phyloP scores from a whole-genome alignment of 257 asterid genomes.

The Salvia miltiorrhiza region DNA sequence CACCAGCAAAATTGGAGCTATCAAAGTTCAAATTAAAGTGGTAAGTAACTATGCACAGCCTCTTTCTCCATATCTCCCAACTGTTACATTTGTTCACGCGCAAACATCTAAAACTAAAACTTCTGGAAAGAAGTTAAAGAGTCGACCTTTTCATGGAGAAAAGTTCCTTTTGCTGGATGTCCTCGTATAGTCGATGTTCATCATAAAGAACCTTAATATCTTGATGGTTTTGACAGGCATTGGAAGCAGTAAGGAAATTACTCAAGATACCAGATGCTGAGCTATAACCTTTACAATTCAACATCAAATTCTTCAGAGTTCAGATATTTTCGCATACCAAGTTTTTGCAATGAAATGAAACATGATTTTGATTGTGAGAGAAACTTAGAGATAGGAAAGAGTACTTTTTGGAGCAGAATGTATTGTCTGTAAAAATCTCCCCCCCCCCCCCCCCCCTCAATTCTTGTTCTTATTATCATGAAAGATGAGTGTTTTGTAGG shows the following conservation, averaged over 20 bases:
- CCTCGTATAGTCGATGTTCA: background rate
- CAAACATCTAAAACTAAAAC: background rate
- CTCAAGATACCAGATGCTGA: conserved; percentile 48
- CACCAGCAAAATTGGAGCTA: conserved; percentile 67
- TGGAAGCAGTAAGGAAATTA: conserved; percentile 71
- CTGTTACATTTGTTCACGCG: background rate
- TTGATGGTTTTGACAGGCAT: conserved; percentile 40
- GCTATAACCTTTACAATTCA: conserved; percentile 1
- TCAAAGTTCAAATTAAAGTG: conserved; percentile 81
- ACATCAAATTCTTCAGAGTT: background rate
- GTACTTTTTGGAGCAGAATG: too few species aligned
- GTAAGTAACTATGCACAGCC: conserved; percentile 28
- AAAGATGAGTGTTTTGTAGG: too few species aligned
- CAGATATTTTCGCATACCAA: background rate
- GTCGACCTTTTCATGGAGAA: too few species aligned
- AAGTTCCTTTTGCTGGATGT: too few species aligned
- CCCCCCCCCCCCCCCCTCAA: too few species aligned
- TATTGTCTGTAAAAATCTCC: too few species aligned
- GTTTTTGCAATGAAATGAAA: background rate
- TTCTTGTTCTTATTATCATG: too few species aligned
- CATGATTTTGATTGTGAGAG: background rate
- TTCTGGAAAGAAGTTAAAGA: background rate
- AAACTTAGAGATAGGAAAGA: background rate
- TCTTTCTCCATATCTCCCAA: background rate
- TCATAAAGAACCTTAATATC: background rate